Percentiles rank a stretch among this genome's conserved stretches.
phyloP scores from a whole-genome alignment of 2,329 filamentous ascomycete genomes.

The Rachicladosporium sp. region DNA sequence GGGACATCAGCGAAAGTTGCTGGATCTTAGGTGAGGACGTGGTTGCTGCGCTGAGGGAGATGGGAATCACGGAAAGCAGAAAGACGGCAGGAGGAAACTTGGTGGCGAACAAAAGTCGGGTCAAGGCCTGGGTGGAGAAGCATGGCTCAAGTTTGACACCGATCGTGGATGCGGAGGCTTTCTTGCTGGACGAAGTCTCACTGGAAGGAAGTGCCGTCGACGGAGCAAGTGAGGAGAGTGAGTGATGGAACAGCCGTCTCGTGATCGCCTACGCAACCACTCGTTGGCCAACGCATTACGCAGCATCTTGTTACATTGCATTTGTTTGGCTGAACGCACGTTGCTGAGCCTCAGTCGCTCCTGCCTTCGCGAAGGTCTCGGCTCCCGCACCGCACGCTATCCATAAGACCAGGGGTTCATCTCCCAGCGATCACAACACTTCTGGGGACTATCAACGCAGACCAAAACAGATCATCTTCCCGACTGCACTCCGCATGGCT shows the following conservation, averaged over 20 bases:
- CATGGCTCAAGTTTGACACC: conserved; percentile 52
- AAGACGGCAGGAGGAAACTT: conserved; percentile 39
- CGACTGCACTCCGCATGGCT: too few relatives aligned
- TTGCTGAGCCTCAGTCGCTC: not conserved
- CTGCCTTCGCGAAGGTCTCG: too few relatives aligned
- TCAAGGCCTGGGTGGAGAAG: conserved; percentile 54
- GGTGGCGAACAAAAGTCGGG: conserved; percentile 43
- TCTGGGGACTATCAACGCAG: too few relatives aligned
- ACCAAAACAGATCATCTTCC: too few relatives aligned
- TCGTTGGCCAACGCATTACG: not conserved
- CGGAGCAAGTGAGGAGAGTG: conserved; percentile 16
- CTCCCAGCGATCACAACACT: too few relatives aligned
- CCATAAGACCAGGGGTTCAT: too few relatives aligned
- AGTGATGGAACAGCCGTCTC: conserved; percentile 1
- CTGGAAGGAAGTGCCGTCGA: conserved; percentile 40
- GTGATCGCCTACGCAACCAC: not conserved
- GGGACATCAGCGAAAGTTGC: conserved; percentile 61
- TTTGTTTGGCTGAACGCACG: not conserved
- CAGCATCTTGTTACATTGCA: not conserved
- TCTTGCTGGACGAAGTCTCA: conserved; percentile 42
- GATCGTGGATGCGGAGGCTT: conserved; percentile 62
- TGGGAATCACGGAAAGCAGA: conserved; percentile 54
- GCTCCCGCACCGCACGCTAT: too few relatives aligned
- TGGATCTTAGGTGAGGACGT: conserved; percentile 83
- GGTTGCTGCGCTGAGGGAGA: conserved; percentile 62